phyloP scores from a whole-genome alignment of 352 stramenopile species.

The Globisporangium middletonii region DNA sequence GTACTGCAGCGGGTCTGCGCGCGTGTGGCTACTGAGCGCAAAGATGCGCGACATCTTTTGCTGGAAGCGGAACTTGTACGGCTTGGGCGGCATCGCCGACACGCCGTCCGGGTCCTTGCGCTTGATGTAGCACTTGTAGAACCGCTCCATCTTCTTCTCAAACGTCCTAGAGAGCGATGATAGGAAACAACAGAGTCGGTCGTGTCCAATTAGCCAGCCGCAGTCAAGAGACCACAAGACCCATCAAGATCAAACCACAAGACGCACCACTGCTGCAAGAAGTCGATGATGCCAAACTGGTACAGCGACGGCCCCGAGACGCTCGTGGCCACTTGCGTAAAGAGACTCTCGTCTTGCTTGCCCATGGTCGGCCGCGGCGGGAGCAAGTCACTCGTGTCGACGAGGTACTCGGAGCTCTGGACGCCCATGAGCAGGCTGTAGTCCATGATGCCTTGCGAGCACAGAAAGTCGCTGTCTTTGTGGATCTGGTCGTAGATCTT shows the following conservation, averaged over 20 bases:
- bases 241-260: slow-evolving; percentile 6
- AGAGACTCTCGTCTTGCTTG: slow-evolving; percentile 51
- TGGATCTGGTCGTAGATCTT: slow-evolving; percentile 87
- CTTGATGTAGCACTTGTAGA: slow-evolving; percentile 88
- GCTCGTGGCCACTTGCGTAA: slow-evolving; percentile 79
- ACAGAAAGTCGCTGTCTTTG: slow-evolving; percentile 86
- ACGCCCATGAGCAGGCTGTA: slow-evolving; percentile 90
- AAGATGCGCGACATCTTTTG: slow-evolving; percentile 90
- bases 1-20: slow-evolving; percentile 59
- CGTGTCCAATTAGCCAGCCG: neutral
- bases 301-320: slow-evolving; percentile 85
- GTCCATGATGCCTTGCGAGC: slow-evolving; percentile 89
- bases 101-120: slow-evolving; percentile 84
- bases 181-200: neutral
- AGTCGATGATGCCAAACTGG: slow-evolving; percentile 91
- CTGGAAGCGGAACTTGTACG: slow-evolving; percentile 90
- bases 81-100: slow-evolving; percentile 82
- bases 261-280: slow-evolving; percentile 86
- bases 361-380: slow-evolving; percentile 15
- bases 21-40: slow-evolving; percentile 55
- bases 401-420: slow-evolving; percentile 85
- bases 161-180: slow-evolving; percentile 49
- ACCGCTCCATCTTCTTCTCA: slow-evolving; percentile 88
- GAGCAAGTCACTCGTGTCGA: slow-evolving; percentile 70
- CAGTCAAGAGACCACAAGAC: neutral